These are phyloP conservation scores for Fragilaria crotonensis DNA, from an alignment of 108 stramenopile genomes.

Conservation along the genomic window DNA sequence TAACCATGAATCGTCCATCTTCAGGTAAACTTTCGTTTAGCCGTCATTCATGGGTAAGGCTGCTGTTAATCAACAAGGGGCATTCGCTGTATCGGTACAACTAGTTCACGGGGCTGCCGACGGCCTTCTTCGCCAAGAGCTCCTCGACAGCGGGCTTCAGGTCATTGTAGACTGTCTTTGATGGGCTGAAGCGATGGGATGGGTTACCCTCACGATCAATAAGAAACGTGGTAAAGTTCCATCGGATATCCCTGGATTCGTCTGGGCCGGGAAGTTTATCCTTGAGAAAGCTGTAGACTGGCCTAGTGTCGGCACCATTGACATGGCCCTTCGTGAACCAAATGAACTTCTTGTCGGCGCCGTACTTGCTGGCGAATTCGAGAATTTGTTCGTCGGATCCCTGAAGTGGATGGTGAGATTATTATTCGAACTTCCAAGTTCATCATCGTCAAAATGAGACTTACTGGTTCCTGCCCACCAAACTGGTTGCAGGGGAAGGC, in stretches of 20 bases:
- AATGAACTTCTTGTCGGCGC: conserved; percentile 35
- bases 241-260: conserved; percentile 57
- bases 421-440: too few species aligned
- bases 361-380: conserved; percentile 42
- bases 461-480: conserved; percentile 64
- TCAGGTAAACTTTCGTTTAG: too few species aligned
- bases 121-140: conserved; percentile 49
- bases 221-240: conserved; percentile 54
- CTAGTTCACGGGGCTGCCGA: too few species aligned
- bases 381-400: conserved; percentile 57
- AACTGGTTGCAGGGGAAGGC: conserved; percentile 84
- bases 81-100: too few species aligned
- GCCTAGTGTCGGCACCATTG: conserved; percentile 58
- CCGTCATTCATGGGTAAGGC: too few species aligned
- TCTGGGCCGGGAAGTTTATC: conserved; percentile 42
- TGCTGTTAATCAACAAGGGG: too few species aligned
- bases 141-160: conserved; percentile 53
- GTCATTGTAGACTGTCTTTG: conserved; percentile 28
- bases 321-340: conserved; percentile 77
- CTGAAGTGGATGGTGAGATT: conserved; percentile 1
- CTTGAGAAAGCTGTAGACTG: conserved; percentile 62
- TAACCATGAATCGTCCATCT: too few species aligned
- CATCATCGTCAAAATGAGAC: neutral
- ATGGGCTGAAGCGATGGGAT: conserved; percentile 41
- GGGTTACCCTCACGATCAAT: conserved; percentile 64